Evolutionary conservation across 23 red algal species (phyloP).

Genomic region (Gracilaria domingensis): DNA sequence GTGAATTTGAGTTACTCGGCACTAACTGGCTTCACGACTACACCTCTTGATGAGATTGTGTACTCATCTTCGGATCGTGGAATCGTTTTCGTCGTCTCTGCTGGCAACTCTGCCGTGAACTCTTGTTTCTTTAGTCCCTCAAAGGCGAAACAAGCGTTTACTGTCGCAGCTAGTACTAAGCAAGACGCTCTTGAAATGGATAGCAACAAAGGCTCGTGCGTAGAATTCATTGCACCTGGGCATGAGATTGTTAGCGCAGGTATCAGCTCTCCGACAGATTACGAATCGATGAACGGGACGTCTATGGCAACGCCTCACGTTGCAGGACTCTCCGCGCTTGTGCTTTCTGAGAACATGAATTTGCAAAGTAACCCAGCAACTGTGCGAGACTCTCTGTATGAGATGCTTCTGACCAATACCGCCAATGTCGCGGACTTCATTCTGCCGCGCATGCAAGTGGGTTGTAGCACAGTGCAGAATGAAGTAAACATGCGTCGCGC

Average conservation of each 20-base stretch:
- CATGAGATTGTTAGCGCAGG: constrained; percentile 61
- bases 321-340: constrained; percentile 52
- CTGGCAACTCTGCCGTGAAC: constrained; percentile 61
- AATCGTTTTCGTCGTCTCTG: constrained; percentile 64
- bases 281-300: constrained; percentile 46
- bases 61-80: constrained; percentile 34
- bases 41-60: constrained; percentile 67
- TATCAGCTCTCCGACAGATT: constrained; percentile 32
- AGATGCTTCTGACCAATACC: constrained; percentile 37
- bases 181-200: constrained; percentile 28
- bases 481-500: not conserved
- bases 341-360: constrained; percentile 43
- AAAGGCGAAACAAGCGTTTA: constrained; percentile 51
- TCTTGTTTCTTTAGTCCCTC: constrained; percentile 70
- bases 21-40: constrained; percentile 27
- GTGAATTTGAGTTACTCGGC: constrained; percentile 66
- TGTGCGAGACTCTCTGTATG: constrained; percentile 37
- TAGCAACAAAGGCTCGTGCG: constrained; percentile 64
- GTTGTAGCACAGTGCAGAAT: constrained; percentile 4
- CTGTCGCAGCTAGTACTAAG: constrained; percentile 46
- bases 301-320: constrained; percentile 71
- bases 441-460: constrained; percentile 42
- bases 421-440: constrained; percentile 34
- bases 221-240: constrained; percentile 70
- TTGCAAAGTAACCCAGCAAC: not conserved